These are phyloP conservation scores for Melastoma candidum DNA, from an alignment of 441 rosid species.

Conservation along the genomic window DNA sequence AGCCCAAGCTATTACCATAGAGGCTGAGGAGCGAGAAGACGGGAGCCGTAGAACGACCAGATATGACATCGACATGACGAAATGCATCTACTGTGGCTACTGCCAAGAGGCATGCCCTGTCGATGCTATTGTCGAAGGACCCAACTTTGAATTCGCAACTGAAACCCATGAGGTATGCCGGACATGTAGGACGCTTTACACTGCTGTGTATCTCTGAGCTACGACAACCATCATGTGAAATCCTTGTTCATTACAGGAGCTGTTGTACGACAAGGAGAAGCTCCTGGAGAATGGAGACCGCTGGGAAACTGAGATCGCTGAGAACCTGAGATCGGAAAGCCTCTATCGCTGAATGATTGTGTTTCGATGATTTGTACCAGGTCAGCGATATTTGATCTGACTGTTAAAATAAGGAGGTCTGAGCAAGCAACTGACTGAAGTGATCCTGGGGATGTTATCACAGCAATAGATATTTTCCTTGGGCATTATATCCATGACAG, in stretches of 20 bases:
- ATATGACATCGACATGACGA: constrained; percentile 96
- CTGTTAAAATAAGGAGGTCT: too few species aligned
- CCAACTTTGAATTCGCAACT: constrained; percentile 92
- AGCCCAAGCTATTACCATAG: constrained; percentile 94
- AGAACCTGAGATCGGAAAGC: constrained; percentile 93
- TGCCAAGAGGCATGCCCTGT: constrained; percentile 99
- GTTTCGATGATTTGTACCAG: too few species aligned
- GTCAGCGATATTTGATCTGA: too few species aligned
- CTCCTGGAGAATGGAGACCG: constrained; percentile 96
- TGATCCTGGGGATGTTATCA: too few species aligned
- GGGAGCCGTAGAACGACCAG: constrained; percentile 98
- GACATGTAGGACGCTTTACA: background rate
- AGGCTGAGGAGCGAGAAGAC: constrained; percentile 97
- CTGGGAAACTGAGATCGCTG: constrained; percentile 98
- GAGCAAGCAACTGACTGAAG: too few species aligned
- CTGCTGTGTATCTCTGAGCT: background rate
- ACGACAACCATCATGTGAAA: constrained; percentile 1
- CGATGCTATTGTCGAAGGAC: constrained; percentile 98
- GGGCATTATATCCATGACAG: too few species aligned
- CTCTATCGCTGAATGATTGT: constrained; percentile 56
- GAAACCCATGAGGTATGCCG: constrained; percentile 87
- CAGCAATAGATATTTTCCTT: too few species aligned
- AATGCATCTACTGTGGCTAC: constrained; percentile 96
- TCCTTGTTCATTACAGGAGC: constrained; percentile 43
- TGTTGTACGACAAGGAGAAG: constrained; percentile 93